Base-by-base conservation (phyloP, 768 basidiomycete species). In the Panaeolus cyanescens region DNA sequence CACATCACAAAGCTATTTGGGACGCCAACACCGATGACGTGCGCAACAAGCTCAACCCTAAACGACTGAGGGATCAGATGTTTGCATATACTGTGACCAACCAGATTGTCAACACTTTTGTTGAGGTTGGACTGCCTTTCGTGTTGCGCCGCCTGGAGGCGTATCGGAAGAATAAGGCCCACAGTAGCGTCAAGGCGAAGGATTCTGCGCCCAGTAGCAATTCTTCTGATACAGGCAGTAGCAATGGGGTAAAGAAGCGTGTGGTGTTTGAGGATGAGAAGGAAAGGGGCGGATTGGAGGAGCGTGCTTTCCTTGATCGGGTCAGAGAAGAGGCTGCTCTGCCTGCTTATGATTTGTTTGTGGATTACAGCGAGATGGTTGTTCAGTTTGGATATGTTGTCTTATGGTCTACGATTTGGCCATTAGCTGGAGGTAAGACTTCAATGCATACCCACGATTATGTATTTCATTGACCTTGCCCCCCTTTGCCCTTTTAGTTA, bases 321-420 rank as follows among this genome's bases (percentile, higher is more conserved):
- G 89, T 97, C 25, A 80, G 94, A 60, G 77, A 78, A 55, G 90
- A 99, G 76, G 88, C 89, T 5, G 84, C 85, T 25, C 78, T 96
- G 54, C 92, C 95, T 0, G 88, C 88, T 36, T 95, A 96, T 68
- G 84, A 88, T 33, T 78, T 91, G 5, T 95, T 93, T 68, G 85
- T 80, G 56, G 96, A 98, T 75, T 99, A 96, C 74, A 88, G 87
- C 68, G 97, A 99, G 77, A 98, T 99, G 96, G 92, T 92, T 15
- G 90, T 91, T 8, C 94, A 96, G 69, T 97, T 96, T 72, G 96
- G 96, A 0, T 95, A 96, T 70, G 87, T 98, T 31, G 87, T 87
- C 7, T 79, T 98, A 20, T 99, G 95, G 94, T 92, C 89, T 50
- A 89, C 93, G 31, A 93, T 96, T 61, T 99, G 95, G 95, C 94